These are phyloP conservation scores for Podospora bellae-mahoneyi DNA, from an alignment of 495 filamentous ascomycete genomes.

Conservation along the genomic window DNA sequence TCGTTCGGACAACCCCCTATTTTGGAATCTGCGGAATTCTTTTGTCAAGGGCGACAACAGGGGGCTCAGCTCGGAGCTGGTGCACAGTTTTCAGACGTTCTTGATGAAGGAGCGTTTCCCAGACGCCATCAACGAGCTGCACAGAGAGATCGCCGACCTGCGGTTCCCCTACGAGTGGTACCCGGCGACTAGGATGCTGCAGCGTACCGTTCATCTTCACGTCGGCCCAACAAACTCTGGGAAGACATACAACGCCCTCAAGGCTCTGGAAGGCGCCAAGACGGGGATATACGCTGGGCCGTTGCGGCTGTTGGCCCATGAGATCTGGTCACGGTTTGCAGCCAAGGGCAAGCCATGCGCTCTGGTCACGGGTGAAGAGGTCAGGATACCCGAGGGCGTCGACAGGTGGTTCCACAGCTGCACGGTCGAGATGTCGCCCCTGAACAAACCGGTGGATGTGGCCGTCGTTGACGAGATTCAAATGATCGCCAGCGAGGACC, in stretches of 20 bases:
- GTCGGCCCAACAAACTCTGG: constrained; percentile 98
- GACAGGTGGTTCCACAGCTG: constrained; percentile 65
- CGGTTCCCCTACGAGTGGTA: constrained; percentile 90
- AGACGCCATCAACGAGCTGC: constrained; percentile 43
- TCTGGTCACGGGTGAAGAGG: constrained; percentile 89
- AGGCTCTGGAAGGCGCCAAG: constrained; percentile 72
- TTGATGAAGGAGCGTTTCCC: constrained; percentile 36
- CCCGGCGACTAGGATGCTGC: constrained; percentile 69
- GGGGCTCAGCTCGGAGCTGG: constrained; percentile 55
- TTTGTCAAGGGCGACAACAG: constrained; percentile 48
- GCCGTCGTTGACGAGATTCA: constrained; percentile 98
- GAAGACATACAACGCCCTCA: constrained; percentile 93
- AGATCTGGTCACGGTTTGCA: constrained; percentile 80
- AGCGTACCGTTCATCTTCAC: constrained; percentile 85
- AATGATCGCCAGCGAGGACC: constrained; percentile 73
- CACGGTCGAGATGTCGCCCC: constrained; percentile 92
- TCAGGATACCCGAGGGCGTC: constrained; percentile 52
- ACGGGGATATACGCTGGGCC: constrained; percentile 89
- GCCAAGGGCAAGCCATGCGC: constrained; percentile 70
- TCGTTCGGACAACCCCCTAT: constrained; percentile 46
- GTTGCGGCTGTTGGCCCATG: constrained; percentile 84
- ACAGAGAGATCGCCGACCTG: constrained; percentile 69
- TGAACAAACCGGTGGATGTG: constrained; percentile 70
- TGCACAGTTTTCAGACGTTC: constrained; percentile 58
- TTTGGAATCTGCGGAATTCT: constrained; percentile 54